Conservation (phyloP, 345 rosid genomes). For the Pugionium cornutum region DNA sequence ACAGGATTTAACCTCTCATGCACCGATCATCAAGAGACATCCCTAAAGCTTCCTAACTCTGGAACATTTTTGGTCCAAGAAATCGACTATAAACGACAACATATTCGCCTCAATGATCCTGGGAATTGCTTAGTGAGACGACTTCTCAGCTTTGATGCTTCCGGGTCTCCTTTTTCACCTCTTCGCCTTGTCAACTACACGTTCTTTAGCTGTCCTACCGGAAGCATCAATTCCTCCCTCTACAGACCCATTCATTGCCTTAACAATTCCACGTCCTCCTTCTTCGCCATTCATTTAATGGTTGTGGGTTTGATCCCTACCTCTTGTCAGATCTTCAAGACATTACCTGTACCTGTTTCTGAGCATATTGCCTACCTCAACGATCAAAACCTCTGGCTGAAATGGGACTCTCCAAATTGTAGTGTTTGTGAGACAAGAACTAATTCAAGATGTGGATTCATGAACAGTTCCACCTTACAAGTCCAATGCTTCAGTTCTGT, state of each 20-base stretch:
- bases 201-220: slow-evolving; percentile 60
- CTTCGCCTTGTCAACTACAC: slow-evolving; percentile 47
- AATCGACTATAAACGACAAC: slow-evolving; percentile 52
- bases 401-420: slow-evolving; percentile 65
- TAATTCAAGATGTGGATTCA: slow-evolving; percentile 52
- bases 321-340: slow-evolving; percentile 41
- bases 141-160: slow-evolving; percentile 52
- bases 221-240: slow-evolving; percentile 6
- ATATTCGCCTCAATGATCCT: slow-evolving; percentile 56
- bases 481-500: slow-evolving; percentile 48
- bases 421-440: slow-evolving; percentile 56
- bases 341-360: slow-evolving; percentile 45
- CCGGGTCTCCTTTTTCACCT: slow-evolving; percentile 59
- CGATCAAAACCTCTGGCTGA: slow-evolving; percentile 42
- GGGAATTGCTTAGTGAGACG: slow-evolving; percentile 56
- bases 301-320: slow-evolving; percentile 31
- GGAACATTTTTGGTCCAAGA: slow-evolving; percentile 51
- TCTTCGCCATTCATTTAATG: slow-evolving; percentile 42
- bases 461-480: slow-evolving; percentile 37
- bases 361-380: slow-evolving; percentile 38
- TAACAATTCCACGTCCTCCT: slow-evolving; percentile 57
- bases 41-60: slow-evolving; percentile 52
- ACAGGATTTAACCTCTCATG: slow-evolving; percentile 62
- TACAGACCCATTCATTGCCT: slow-evolving; percentile 54
- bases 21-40: slow-evolving; percentile 30